Base-by-base conservation (phyloP, 164 flowering plant species). In the Vitis labrusca region DNA sequence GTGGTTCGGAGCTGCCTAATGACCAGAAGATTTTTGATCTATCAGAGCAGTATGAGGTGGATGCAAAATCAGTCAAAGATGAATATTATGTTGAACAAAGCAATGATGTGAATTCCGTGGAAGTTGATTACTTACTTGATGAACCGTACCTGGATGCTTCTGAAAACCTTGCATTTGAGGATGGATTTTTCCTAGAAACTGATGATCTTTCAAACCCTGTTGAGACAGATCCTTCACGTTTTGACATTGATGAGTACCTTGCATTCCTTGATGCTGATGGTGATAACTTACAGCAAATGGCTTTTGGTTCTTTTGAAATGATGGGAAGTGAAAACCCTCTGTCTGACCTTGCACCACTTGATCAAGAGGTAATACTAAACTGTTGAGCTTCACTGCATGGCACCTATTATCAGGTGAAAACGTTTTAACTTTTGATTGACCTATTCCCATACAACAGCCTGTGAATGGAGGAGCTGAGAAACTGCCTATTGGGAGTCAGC, bases 231-330 rank as follows among this genome's bases (percentile, higher is more conserved):
- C 51, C 83, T 52, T 63, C 71, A 27, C 76, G 69, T 61, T 70
- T 81, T 75, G 85, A 78, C 61, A 62, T 83, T 32, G 88, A 85
- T 2, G 86, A 88, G 62, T 88, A 78, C 65, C 85, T 86, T 13
- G 50, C 77, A 8, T 88, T 69, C 79, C 73, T 79, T 59, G 84
- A 83, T 70, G 73, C 78, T 0, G 70, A 77, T 65, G 89, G 80
- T 53, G 79, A 73, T 44, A 74, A 69, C 68, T 47, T 64, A 37
- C 52, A 66, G 32, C 48, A 32, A 27, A 19, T 64, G 52, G 30
- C 47, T 63, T 67, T 74, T n/a, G 83, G 81, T 73, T 56, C 74
- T 71, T 73, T 76, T 59, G 59, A 70, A 50, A 23, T 71, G 53
- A 23, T 61, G 60, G 79, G 64, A 8, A 47, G 61, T 71, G 81